These are phyloP conservation scores for Hyphochytrium catenoides DNA, from an alignment of 352 stramenopile species.

Conservation along the genomic window DNA sequence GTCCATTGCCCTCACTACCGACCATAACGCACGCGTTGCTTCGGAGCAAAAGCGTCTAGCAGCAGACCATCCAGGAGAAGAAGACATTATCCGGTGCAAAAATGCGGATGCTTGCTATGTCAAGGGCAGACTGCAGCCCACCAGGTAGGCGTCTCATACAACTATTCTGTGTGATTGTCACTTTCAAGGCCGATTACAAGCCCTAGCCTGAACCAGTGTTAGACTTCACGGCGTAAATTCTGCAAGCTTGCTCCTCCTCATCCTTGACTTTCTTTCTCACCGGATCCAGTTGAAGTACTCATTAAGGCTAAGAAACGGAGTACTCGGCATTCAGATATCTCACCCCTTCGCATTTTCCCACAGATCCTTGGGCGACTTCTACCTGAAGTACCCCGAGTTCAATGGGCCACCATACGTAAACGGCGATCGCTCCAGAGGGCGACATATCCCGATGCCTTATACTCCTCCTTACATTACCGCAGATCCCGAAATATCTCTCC, in stretches of 20 bases:
- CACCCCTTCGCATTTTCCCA: not conserved
- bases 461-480: constrained; percentile 77
- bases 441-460: constrained; percentile 63
- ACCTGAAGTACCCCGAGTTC: constrained; percentile 79
- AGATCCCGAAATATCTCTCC: constrained; percentile 45
- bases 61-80: constrained; percentile 56
- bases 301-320: too few relatives aligned
- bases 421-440: constrained; percentile 45
- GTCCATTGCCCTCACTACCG: constrained; percentile 52
- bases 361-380: constrained; percentile 63
- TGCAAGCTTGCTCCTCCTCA: too few relatives aligned
- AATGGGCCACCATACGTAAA: constrained; percentile 53
- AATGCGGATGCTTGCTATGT: constrained; percentile 75
- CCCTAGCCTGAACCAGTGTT: too few relatives aligned
- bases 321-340: not conserved
- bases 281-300: too few relatives aligned
- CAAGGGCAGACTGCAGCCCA: constrained; percentile 68
- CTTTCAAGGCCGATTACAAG: too few relatives aligned
- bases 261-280: too few relatives aligned
- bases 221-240: too few relatives aligned
- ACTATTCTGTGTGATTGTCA: constrained; percentile 1
- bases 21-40: constrained; percentile 74
- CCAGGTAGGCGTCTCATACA: constrained; percentile 13
- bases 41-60: constrained; percentile 56
- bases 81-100: constrained; percentile 69